Evolutionary conservation across 2,329 filamentous ascomycete species (phyloP), one percentile per base, ranked within the genome.

Genomic region (Sarocladium brachiariae): DNA sequence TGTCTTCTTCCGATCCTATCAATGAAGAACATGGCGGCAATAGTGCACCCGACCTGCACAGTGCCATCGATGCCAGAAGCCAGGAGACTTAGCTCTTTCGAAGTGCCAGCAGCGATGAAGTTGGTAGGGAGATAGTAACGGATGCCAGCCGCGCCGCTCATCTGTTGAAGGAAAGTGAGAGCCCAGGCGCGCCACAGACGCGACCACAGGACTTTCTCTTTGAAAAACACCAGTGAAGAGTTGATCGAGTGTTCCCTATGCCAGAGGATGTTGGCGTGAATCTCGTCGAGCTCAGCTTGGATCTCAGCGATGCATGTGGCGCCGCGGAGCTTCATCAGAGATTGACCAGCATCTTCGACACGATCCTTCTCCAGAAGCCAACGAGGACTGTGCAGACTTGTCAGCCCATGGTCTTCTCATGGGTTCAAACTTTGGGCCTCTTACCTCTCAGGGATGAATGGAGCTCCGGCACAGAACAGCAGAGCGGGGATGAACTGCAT

Each of bases 51-150:
- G 35, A 67, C 64, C 54, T 66, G 65, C 14, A 66, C 52, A 5
- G 63, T 65, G 31, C 59, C 63, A 49, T 66, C 64, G 23, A 67
- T 62, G 18, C 64, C 64, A 8, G 62, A 63, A 27, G 64, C 62
- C 50, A 66, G 55, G n/a, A 67, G 55, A 18, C 59, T 59, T 7
- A 63, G 51, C 23, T 58, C 58, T 14, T 60, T 53, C 19, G 60
- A 59, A 2, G 65, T 59, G 2, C 65, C 65, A 2, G 66, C 56
- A 19, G 61, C 58, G 50, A 62, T 51, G 41, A 68, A 64, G 41
- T 66, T 65, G 16, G 59, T 60, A 0, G 65, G 65, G 10, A 68
- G 55, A 50, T 68, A 67, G 51, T 68, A 68, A 24, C 66, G 65
- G 56, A 68, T 65, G 11, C 63, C 65, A 1, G 63, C 61, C 27